Conservation (phyloP, 306 rosid genomes). For the Trifolium repens region DNA sequence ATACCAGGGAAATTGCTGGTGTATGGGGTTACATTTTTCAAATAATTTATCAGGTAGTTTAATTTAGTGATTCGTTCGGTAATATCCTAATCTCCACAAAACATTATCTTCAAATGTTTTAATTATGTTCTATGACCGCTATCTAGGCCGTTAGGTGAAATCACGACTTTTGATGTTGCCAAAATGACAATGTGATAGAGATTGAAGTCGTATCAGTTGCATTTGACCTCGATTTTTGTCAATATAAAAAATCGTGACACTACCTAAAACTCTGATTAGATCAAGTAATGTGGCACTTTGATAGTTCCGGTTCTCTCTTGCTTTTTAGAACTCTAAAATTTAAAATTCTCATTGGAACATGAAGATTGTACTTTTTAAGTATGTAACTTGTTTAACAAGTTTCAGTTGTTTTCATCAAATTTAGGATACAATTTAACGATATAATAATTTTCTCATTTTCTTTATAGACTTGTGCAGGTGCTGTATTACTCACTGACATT, state of each 20-base stretch:
- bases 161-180: neutral
- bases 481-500: slow-evolving; percentile 76
- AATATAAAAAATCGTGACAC: neutral
- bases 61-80: neutral
- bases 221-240: neutral
- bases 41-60: slow-evolving; percentile 77
- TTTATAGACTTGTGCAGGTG: slow-evolving; percentile 82
- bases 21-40: slow-evolving; percentile 67
- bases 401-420: neutral
- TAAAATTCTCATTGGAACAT: neutral
- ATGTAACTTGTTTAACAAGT: slow-evolving; percentile 12
- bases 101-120: neutral
- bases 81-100: neutral
- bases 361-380: neutral
- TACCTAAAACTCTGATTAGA: too few species aligned
- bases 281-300: neutral
- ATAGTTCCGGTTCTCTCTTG: neutral
- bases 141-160: too few species aligned
- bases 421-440: slow-evolving; percentile 14
- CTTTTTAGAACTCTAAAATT: neutral
- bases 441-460: slow-evolving; percentile 1
- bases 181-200: neutral
- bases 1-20: slow-evolving; percentile 53
- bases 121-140: too few species aligned
- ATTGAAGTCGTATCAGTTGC: neutral